These are phyloP conservation scores for Lentinus brumalis DNA, from an alignment of 768 basidiomycete species.

Conservation along the genomic window DNA sequence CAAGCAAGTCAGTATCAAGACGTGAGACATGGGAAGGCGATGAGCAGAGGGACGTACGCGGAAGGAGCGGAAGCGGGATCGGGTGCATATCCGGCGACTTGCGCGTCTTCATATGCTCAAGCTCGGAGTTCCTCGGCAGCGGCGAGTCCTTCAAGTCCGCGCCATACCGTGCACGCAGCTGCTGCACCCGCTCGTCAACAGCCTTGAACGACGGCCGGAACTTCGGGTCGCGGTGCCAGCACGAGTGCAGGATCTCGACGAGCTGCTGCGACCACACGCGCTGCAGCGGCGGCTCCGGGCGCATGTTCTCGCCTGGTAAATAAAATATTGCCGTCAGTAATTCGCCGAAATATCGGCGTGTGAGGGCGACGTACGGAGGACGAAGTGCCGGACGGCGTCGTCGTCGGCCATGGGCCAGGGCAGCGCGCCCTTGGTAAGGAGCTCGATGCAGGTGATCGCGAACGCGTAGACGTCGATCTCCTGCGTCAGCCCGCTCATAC, in stretches of 20 bases:
- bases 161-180: slow-evolving; percentile 44
- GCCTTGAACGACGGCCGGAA: slow-evolving; percentile 55
- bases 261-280: slow-evolving; percentile 24
- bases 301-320: slow-evolving; percentile 24
- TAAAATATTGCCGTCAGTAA: background rate
- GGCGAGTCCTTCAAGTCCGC: slow-evolving; percentile 37
- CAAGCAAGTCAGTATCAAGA: background rate
- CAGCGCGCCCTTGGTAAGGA: slow-evolving; percentile 38
- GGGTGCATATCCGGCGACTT: slow-evolving; percentile 33
- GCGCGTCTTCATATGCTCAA: slow-evolving; percentile 25
- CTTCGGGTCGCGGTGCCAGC: slow-evolving; percentile 58
- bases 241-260: slow-evolving; percentile 50
- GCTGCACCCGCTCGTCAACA: slow-evolving; percentile 48
- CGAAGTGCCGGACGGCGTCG: slow-evolving; percentile 32
- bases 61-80: slow-evolving; percentile 20
- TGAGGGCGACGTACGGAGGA: slow-evolving; percentile 10
- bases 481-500: slow-evolving; percentile 33
- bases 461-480: slow-evolving; percentile 44
- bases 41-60: slow-evolving; percentile 14
- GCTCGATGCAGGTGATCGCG: slow-evolving; percentile 38
- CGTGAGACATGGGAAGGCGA: background rate
- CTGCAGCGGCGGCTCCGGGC: slow-evolving; percentile 22
- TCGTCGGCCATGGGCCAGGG: slow-evolving; percentile 35
- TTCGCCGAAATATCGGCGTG: no score
- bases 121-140: slow-evolving; percentile 23